These are phyloP conservation scores for Senna tora DNA, from an alignment of 306 rosid genomes.

Conservation along the genomic window DNA sequence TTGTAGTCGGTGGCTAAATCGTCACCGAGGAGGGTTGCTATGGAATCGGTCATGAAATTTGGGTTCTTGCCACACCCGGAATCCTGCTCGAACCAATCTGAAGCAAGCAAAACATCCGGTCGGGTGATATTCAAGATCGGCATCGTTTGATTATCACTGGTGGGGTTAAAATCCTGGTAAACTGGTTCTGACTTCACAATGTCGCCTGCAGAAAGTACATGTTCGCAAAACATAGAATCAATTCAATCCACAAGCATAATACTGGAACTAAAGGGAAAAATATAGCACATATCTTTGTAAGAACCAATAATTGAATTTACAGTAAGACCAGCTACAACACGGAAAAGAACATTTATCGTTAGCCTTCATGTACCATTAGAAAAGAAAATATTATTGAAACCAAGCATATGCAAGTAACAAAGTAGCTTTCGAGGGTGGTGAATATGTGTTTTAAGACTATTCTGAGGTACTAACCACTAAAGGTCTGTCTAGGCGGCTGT, in stretches of 20 bases:
- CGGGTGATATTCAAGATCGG: slow-evolving; percentile 33
- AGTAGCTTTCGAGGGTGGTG: too few species aligned
- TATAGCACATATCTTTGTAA: slow-evolving; percentile 13
- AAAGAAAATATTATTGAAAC: neutral
- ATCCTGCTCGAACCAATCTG: slow-evolving; percentile 67
- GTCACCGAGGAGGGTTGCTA: slow-evolving; percentile 51
- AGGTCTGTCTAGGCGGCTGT: slow-evolving; percentile 47
- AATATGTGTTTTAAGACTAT: neutral
- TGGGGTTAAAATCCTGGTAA: slow-evolving; percentile 54
- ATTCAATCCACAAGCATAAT: neutral
- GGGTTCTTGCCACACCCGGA: slow-evolving; percentile 47
- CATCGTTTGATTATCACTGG: slow-evolving; percentile 49
- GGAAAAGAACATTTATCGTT: neutral
- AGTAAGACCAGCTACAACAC: neutral
- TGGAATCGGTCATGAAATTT: slow-evolving; percentile 39
- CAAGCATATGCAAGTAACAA: slow-evolving; percentile 1
- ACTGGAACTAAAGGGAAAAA: slow-evolving; percentile 14
- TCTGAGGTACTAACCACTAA: slow-evolving; percentile 61
- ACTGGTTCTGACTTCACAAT: slow-evolving; percentile 58
- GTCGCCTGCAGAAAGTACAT: slow-evolving; percentile 55
- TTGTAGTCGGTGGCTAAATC: slow-evolving; percentile 58
- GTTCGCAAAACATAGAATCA: neutral
- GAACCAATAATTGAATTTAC: slow-evolving; percentile 1
- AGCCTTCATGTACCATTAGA: slow-evolving; percentile 5
- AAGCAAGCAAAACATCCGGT: slow-evolving; percentile 69